Evolutionary conservation across 495 filamentous ascomycete species (phyloP).

Genomic region (Xylaria curta): DNA sequence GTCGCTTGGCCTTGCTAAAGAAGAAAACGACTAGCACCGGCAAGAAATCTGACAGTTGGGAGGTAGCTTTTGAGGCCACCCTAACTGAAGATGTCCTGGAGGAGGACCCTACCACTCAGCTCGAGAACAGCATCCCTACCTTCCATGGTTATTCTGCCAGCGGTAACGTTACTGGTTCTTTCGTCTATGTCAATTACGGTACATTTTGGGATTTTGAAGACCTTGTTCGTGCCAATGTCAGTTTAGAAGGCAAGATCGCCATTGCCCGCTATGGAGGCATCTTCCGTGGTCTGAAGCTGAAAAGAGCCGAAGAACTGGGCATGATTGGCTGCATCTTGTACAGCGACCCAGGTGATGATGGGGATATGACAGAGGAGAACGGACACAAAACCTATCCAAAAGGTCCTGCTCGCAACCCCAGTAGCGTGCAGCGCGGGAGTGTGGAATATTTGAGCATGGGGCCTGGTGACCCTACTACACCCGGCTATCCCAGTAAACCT

Average conservation of each 20-base stretch:
- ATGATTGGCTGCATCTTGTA: constrained; percentile 89
- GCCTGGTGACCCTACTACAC: constrained; percentile 78
- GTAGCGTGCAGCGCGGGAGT: constrained; percentile 91
- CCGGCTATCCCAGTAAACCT: constrained; percentile 92
- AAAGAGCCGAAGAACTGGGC: constrained; percentile 88
- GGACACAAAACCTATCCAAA: constrained; percentile 82
- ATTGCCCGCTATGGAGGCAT: constrained; percentile 84
- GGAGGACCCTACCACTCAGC: constrained; percentile 77
- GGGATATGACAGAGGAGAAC: constrained; percentile 77
- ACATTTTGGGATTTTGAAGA: constrained; percentile 86
- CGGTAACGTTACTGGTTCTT: constrained; percentile 83
- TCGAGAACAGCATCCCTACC: constrained; percentile 79
- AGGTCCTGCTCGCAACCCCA: constrained; percentile 86
- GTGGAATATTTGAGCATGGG: constrained; percentile 76
- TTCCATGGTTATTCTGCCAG: constrained; percentile 95
- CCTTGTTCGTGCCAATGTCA: constrained; percentile 74
- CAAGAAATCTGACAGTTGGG: constrained; percentile 50
- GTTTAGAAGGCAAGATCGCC: constrained; percentile 82
- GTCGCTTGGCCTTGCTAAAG: constrained; percentile 78
- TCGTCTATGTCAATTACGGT: constrained; percentile 89
- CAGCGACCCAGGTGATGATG: constrained; percentile 89
- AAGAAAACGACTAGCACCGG: constrained; percentile 39
- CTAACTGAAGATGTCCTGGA: constrained; percentile 87
- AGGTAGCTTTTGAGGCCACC: constrained; percentile 78
- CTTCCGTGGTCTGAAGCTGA: constrained; percentile 92